phyloP scores from a whole-genome alignment of 1,139 yeast genomes.

The Geotrichum klebahnii region DNA sequence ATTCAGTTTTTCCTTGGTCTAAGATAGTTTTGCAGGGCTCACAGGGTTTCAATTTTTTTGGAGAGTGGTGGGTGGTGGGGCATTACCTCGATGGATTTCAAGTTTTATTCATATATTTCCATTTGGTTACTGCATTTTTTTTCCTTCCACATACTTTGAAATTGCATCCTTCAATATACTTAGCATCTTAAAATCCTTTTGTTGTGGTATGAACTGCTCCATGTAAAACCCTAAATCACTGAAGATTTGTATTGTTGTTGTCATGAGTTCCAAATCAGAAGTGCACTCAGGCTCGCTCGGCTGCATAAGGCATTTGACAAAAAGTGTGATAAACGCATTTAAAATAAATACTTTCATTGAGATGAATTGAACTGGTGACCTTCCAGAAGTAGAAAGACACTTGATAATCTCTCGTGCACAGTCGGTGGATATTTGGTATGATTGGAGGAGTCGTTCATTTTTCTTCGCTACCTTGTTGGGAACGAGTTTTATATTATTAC shows the following conservation, averaged over 20 bases:
- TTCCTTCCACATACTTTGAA: neutral
- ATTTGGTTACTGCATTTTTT: neutral
- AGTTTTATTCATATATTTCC: too few species aligned
- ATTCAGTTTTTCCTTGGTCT: too few species aligned
- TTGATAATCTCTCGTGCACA: constrained; percentile 29
- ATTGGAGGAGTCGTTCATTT: constrained; percentile 27
- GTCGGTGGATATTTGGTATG: constrained; percentile 28
- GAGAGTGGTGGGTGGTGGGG: too few species aligned
- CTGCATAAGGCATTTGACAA: constrained; percentile 30
- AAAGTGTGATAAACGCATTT: constrained; percentile 30
- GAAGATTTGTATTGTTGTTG: constrained; percentile 20
- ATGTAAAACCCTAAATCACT: neutral
- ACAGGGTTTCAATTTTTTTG: too few species aligned
- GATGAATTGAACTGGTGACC: constrained; percentile 8
- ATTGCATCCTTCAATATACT: neutral
- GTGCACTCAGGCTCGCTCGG: constrained; percentile 29
- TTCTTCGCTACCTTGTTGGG: constrained; percentile 13
- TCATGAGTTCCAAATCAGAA: constrained; percentile 29
- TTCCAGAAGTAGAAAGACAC: constrained; percentile 6
- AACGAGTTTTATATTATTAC: constrained; percentile 17
- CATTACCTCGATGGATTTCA: too few species aligned
- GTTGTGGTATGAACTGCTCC: neutral
- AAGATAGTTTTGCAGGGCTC: too few species aligned
- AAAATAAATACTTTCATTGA: constrained; percentile 26
- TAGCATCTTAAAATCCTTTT: neutral